Evolutionary conservation across 208 protist species (phyloP).

Genomic region (Trypanosoma cruzi): DNA sequence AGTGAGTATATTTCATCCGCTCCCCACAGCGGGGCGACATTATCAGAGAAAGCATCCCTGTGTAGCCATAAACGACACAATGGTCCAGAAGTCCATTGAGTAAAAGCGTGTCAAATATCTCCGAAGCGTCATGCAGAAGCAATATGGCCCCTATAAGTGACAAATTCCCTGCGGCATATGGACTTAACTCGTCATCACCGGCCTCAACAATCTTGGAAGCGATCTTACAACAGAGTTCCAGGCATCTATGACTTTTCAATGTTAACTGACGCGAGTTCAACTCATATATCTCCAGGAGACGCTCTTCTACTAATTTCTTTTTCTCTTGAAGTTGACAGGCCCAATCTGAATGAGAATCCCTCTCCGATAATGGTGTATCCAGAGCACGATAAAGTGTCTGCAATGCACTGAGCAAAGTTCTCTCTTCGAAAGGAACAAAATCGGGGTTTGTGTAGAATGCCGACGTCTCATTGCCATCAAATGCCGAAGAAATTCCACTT

Average conservation of each 20-base stretch:
- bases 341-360: neutral
- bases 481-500: neutral
- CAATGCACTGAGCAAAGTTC: neutral
- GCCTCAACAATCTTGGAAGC: conserved; percentile 3
- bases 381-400: conserved; percentile 2
- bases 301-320: neutral
- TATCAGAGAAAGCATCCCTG: conserved; percentile 5
- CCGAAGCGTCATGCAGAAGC: neutral
- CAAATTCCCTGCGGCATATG: neutral
- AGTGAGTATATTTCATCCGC: conserved; percentile 4
- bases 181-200: conserved; percentile 2
- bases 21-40: conserved; percentile 1
- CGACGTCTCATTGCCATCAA: neutral
- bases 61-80: conserved; percentile 13
- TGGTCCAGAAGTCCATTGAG: conserved; percentile 2
- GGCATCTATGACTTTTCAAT: neutral
- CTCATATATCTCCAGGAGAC: neutral
- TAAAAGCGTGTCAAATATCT: conserved; percentile 9
- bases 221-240: conserved; percentile 5
- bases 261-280: neutral
- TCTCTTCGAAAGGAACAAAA: neutral
- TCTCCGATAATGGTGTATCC: no score
- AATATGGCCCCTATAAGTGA: conserved; percentile 10
- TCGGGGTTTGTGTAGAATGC: neutral
- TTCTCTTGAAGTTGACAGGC: neutral